A percentile compares a stretch with the other conserved stretches of the same genome.
Conservation (phyloP, 306 rosid species). For the Fragaria iinumae region DNA sequence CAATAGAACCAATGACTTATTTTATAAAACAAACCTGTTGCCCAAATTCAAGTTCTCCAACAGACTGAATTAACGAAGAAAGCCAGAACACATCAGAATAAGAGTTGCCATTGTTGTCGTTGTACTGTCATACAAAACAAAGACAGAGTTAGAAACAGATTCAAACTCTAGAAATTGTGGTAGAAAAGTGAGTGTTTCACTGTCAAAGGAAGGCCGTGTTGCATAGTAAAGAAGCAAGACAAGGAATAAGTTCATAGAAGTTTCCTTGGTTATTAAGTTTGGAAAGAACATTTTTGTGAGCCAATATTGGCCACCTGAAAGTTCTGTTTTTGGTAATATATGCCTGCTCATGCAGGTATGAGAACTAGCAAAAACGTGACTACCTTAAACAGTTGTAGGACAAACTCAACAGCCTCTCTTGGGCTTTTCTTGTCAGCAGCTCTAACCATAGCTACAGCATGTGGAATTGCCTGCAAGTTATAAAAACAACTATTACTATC, state of each 20-base stretch:
- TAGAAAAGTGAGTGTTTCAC: not conserved
- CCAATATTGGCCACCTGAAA: not conserved
- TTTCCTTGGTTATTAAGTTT: not conserved
- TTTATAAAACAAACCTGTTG: slow-evolving; percentile 64
- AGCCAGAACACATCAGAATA: slow-evolving; percentile 98
- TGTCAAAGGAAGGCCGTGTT: not conserved
- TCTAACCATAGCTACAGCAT: slow-evolving; percentile 86
- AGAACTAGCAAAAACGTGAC: slow-evolving; percentile 2
- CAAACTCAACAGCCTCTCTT: slow-evolving; percentile 92
- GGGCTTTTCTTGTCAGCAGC: slow-evolving; percentile 90
- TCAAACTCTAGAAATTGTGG: not conserved
- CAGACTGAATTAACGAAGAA: slow-evolving; percentile 83
- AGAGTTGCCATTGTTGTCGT: slow-evolving; percentile 89
- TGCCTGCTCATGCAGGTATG: slow-evolving; percentile 1
- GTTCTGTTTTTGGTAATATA: not conserved
- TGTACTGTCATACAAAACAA: slow-evolving; percentile 57
- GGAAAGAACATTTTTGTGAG: not conserved
- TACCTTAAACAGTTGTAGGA: slow-evolving; percentile 91
- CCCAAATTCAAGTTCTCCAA: slow-evolving; percentile 93
- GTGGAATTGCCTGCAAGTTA: slow-evolving; percentile 84
- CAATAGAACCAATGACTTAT: not conserved
- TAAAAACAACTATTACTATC: not conserved
- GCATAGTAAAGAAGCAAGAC: not conserved
- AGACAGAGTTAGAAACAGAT: slow-evolving; percentile 1
- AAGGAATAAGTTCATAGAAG: not conserved